A percentile compares a stretch with the other conserved stretches of the same genome.
Conservation (phyloP, 306 rosid genomes). For the Canavalia gladiata region DNA sequence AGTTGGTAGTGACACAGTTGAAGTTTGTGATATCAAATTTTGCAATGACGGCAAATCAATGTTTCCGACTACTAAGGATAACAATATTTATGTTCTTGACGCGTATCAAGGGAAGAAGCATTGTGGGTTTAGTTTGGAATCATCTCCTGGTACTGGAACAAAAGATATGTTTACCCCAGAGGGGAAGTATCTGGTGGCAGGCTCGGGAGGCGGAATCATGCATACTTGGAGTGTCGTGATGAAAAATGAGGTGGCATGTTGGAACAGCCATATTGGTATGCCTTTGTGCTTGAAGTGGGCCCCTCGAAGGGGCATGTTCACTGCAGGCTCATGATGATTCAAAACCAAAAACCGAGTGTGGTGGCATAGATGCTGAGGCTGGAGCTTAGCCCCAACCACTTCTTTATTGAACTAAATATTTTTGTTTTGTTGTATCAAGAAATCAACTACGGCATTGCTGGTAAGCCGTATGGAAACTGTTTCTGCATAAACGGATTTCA, state of each 20-base stretch:
- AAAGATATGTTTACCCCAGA: constrained; percentile 98
- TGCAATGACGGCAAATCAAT: constrained; percentile 97
- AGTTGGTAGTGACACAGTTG: constrained; percentile 98
- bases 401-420: constrained; percentile 42
- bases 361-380: constrained; percentile 52
- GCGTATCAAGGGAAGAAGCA: constrained; percentile 98
- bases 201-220: constrained; percentile 89
- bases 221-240: constrained; percentile 91
- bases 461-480: too few species aligned
- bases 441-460: too few species aligned
- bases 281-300: constrained; percentile 96
- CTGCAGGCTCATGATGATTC: constrained; percentile 77
- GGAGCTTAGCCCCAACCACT: constrained; percentile 53
- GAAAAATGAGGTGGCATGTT: constrained; percentile 84
- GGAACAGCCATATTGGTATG: constrained; percentile 89
- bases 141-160: constrained; percentile 74
- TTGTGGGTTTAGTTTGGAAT: constrained; percentile 94
- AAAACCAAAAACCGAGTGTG: constrained; percentile 51
- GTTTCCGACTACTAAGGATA: constrained; percentile 91
- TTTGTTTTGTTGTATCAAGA: neutral
- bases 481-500: too few species aligned
- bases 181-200: constrained; percentile 90
- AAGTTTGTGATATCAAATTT: constrained; percentile 96
- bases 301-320: constrained; percentile 92
- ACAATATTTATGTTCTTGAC: constrained; percentile 89